These are phyloP conservation scores for Millerago galiae DNA, from an alignment of 805 yeast genomes.

Conservation along the genomic window DNA sequence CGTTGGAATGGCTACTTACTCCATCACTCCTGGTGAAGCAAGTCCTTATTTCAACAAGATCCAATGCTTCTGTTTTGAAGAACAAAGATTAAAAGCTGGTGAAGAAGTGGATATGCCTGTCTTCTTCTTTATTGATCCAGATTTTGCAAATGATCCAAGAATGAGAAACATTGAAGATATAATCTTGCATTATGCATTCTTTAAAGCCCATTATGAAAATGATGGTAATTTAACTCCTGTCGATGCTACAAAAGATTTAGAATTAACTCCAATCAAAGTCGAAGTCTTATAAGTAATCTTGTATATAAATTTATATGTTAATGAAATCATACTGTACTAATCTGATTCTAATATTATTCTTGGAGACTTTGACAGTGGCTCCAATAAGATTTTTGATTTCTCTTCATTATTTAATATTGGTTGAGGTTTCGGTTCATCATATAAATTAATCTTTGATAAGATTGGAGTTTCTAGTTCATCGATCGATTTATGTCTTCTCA, in stretches of 20 bases:
- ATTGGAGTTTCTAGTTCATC: conserved; percentile 18
- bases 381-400: no score
- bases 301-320: background rate
- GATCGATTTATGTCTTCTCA: conserved; percentile 25
- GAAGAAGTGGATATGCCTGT: conserved; percentile 99
- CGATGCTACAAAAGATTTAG: conserved; percentile 20
- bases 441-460: conserved; percentile 14
- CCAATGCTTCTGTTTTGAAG: conserved; percentile 98
- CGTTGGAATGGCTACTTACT: conserved; percentile 97
- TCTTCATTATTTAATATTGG: no score
- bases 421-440: conserved; percentile 20
- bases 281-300: conserved; percentile 1
- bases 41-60: conserved; percentile 96
- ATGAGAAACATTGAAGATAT: conserved; percentile 89
- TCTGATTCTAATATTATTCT: conserved; percentile 2
- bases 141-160: conserved; percentile 84
- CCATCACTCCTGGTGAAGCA: conserved; percentile 93
- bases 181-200: conserved; percentile 87
- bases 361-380: conserved; percentile 1
- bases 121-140: conserved; percentile 95
- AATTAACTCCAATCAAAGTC: conserved; percentile 18
- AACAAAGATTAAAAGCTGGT: conserved; percentile 87
- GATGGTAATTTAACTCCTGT: conserved; percentile 30
- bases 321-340: background rate
- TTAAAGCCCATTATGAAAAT: conserved; percentile 47